Evolutionary conservation across 176 grass and related monocot species (phyloP), one percentile per base, ranked within the genome.

Genomic region (Hordeum vulgare): DNA sequence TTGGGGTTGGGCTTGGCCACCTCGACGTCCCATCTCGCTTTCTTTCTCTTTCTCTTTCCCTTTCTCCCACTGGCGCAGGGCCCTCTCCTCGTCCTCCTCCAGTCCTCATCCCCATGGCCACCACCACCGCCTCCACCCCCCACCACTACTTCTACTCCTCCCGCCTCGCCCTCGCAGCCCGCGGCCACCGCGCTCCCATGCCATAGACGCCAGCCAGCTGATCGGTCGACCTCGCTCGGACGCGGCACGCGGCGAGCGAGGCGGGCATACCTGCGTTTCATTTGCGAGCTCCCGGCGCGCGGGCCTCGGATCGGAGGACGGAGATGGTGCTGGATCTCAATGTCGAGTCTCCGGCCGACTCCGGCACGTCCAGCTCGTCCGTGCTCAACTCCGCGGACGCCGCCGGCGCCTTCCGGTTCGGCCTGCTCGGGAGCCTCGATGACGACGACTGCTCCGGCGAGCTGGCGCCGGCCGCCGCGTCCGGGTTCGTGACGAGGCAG

Each of bases 281-380:
- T n/a, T n/a, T n/a, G n/a, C n/a, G n/a, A n/a, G n/a, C n/a, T n/a
- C n/a, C n/a, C n/a, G n/a, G n/a, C n/a, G n/a, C n/a, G n/a, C n/a
- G 47, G 59, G 47, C 15, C 25, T 24, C 61, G 74, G 85, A 74
- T 80, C 47, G 85, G 29, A 31, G 2, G 29, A 31, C 29, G 29
- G 66, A 80, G 78, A 98, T 92, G 95, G 84, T 91, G 81, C 84
- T 98, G 89, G 95, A 98, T 95, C 95, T 98, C 86, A 98, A 98
- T 91, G 90, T 91, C 72, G 88, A 80, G 56, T 97, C 94, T 24
- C 86, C 88, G 58, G 90, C 24, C 23, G 79, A 67, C 62, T 94
- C 92, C 18, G 86, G 77, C 60, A 91, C 86, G 62, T 94, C 88
- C 42, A 92, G 69, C 67, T 94, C 90, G 18, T 92, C 90, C 67